Evolutionary conservation across 1,139 yeast species (phyloP).

Genomic region (Saccharomyces hybrid): DNA sequence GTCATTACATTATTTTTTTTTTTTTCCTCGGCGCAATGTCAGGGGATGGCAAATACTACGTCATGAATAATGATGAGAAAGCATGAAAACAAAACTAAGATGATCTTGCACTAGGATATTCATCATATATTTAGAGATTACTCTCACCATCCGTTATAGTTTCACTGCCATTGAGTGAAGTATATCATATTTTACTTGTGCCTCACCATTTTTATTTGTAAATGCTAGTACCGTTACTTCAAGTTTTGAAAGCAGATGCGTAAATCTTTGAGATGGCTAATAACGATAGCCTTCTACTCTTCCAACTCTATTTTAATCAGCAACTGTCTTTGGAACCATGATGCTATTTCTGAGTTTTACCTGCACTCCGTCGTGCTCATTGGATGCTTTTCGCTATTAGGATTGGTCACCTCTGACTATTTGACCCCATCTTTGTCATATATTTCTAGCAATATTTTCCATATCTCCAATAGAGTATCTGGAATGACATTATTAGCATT

Average conservation of each 20-base stretch:
- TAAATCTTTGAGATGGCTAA: conserved; percentile 8
- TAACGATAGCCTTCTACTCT: conserved; percentile 10
- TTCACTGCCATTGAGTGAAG: background rate
- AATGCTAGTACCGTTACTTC: background rate
- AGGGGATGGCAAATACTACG: no score
- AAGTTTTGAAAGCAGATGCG: background rate
- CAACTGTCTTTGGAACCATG: background rate
- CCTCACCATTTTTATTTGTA: background rate
- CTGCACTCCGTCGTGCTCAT: conserved; percentile 16
- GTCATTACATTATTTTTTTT: no score
- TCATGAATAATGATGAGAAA: no score
- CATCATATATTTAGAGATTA: no score
- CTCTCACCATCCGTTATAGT: no score
- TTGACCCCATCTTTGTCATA: conserved; percentile 27
- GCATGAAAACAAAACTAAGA: no score
- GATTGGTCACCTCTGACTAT: conserved; percentile 29
- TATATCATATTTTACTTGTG: background rate
- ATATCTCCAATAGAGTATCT: conserved; percentile 69
- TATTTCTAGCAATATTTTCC: conserved; percentile 35
- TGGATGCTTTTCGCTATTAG: conserved; percentile 24
- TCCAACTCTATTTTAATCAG: conserved; percentile 4
- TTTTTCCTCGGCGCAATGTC: no score
- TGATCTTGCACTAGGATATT: no score
- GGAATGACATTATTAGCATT: conserved; percentile 84
- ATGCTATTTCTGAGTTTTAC: conserved; percentile 8